Conservation (phyloP, 2,329 filamentous ascomycete genomes). For the Huntiella omanensis region DNA sequence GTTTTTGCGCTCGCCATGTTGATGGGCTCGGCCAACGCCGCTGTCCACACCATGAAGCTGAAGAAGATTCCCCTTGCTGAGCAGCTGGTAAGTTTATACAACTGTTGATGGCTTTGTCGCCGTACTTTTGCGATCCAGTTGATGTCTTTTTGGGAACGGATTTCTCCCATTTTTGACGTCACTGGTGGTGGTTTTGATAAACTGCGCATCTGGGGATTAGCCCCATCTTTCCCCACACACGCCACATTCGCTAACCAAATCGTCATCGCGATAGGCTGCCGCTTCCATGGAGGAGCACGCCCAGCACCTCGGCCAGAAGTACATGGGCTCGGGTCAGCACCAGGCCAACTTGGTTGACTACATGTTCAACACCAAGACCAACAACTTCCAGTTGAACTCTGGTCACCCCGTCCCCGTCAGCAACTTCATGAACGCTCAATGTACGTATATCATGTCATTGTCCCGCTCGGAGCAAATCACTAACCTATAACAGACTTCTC, state of each 20-base stretch:
- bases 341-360: conserved; percentile 55
- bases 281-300: conserved; percentile 67
- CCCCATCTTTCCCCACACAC: neutral
- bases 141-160: neutral
- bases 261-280: conserved; percentile 34
- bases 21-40: conserved; percentile 66
- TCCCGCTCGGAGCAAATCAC: conserved; percentile 48
- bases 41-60: conserved; percentile 89
- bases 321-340: conserved; percentile 50
- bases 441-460: conserved; percentile 33
- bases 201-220: conserved; percentile 7
- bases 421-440: conserved; percentile 98
- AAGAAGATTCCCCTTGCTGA: conserved; percentile 88
- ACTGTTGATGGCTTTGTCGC: neutral
- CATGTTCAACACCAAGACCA: conserved; percentile 59
- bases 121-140: neutral
- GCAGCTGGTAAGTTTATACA: conserved; percentile 52
- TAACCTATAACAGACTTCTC: conserved; percentile 65
- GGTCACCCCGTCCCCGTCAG: conserved; percentile 73
- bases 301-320: conserved; percentile 80
- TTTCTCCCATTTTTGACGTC: conserved; percentile 1
- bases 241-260: conserved; percentile 5
- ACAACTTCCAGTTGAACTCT: conserved; percentile 34
- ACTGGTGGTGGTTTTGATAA: conserved; percentile 5
- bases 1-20: conserved; percentile 63